Base-by-base conservation (phyloP, 2,329 filamentous ascomycete genomes). In the Fusarium coffeatum region DNA sequence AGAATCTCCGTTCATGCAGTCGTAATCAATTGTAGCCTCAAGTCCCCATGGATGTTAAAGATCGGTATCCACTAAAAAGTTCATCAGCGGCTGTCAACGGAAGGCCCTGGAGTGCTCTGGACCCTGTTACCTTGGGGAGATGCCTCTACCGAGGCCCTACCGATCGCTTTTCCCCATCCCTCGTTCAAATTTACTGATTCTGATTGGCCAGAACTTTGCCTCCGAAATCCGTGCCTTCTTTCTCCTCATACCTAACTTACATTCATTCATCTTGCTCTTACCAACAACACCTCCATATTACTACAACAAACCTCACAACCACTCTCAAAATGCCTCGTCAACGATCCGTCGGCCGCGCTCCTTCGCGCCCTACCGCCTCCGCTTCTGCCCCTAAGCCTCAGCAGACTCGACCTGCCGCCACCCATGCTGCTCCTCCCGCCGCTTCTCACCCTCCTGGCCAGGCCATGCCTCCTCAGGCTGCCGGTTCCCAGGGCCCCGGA, bases 341-440 rank as follows among this genome's bases (percentile, higher is more conserved):
- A 86, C 88, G 90, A 80, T 89, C 91, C 82, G 85, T 87, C 82
- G 88, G 83, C 78, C 85, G 88, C 79, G 87, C 89, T 72, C 89
- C 89, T 68, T 80, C 88, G 70, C 90, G 92, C 77, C 92, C 92
- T 75, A 88, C 88, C 76, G 86, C 89, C 69, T 84, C 90, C 65
- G 80, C 88, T 63, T 82, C 87, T 74, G 83, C 87, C 62, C 83
- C 87, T 64, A 80, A 83, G 75, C 82, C 86, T 27, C 89, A 91
- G 81, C 90, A 92, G 80, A 84, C 84, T 77, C 88, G 92, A 73
- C 89, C 91, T 78, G 88, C 92, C 74, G 86, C 91, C 61, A 93
- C 93, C 70, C 87, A 91, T 75, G 87, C 88, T 67, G 82, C 85
- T 58, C 86, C 88, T 63, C 79, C 82, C 55, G 81, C 82, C 50